A percentile compares a stretch with the other conserved stretches of the same genome.
Conservation (phyloP, 78 protist species). For the Thecamonas trahens region DNA sequence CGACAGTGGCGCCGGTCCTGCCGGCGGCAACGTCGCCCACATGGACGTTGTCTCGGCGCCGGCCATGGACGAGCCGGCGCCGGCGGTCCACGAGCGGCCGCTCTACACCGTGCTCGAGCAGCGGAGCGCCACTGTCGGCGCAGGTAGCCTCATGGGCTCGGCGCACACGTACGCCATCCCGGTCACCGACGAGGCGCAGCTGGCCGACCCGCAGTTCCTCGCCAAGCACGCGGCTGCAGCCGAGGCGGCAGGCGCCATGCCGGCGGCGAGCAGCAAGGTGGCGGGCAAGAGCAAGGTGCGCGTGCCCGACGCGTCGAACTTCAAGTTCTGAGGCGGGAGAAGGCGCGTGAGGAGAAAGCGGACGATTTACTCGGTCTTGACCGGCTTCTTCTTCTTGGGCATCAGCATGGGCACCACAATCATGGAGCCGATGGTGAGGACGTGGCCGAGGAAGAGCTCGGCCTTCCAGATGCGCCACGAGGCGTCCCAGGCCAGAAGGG, state of each 20-base stretch:
- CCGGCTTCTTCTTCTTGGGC: too few relatives aligned
- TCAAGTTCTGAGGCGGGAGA: too few relatives aligned
- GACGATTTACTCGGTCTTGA: too few relatives aligned
- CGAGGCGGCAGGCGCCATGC: too few relatives aligned
- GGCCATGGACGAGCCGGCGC: background rate
- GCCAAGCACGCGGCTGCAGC: too few relatives aligned
- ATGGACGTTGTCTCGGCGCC: background rate
- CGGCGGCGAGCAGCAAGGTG: too few relatives aligned
- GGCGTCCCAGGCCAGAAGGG: background rate
- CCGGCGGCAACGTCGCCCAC: background rate
- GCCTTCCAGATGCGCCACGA: background rate
- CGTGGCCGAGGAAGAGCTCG: background rate
- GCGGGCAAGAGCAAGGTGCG: too few relatives aligned
- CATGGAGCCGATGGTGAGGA: too few relatives aligned
- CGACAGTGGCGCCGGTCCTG: background rate
- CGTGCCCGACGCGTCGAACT: too few relatives aligned
- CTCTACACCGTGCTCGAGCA: constrained; percentile 9
- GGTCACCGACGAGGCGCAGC: constrained; percentile 11
- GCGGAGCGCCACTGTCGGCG: constrained; percentile 5
- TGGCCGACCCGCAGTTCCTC: too few relatives aligned
- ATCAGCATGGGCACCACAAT: background rate
- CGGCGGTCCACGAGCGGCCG: background rate
- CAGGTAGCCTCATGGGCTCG: constrained; percentile 55
- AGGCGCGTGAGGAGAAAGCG: too few relatives aligned
- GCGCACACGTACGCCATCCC: constrained; percentile 32